phyloP scores from a whole-genome alignment of 1,284 basidiomycete genomes.

The Stygiomarasmius scandens region DNA sequence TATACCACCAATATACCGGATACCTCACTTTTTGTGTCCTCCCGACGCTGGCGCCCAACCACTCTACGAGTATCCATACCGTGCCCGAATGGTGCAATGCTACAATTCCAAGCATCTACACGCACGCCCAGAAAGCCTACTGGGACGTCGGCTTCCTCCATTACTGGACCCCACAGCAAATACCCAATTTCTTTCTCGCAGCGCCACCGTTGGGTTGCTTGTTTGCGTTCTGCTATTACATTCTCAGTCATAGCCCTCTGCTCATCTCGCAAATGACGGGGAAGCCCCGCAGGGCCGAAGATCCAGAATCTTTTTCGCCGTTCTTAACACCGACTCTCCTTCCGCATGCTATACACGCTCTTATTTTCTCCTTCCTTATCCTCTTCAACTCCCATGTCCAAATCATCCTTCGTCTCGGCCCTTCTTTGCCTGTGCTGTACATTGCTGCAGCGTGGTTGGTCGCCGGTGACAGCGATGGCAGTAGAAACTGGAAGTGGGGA shows the following conservation, averaged over 20 bases:
- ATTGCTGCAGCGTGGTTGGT: constrained; percentile 81
- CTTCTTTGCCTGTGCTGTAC: constrained; percentile 80
- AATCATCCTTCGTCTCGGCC: constrained; percentile 82
- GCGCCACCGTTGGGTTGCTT: constrained; percentile 68
- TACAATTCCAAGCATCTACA: constrained; percentile 72
- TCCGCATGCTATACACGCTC: constrained; percentile 76
- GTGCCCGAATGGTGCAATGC: constrained; percentile 63
- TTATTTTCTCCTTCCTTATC: constrained; percentile 62
- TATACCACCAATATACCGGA: constrained; percentile 69
- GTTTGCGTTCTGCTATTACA: constrained; percentile 40
- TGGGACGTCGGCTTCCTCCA: constrained; percentile 87
- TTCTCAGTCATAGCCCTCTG: constrained; percentile 6
- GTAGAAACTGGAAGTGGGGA: constrained; percentile 34
- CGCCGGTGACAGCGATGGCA: constrained; percentile 29
- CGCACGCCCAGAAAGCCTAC: constrained; percentile 83
- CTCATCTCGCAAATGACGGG: no score
- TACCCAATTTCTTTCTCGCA: constrained; percentile 88
- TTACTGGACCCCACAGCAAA: constrained; percentile 84
- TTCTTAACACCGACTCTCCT: constrained; percentile 40
- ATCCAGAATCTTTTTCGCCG: constrained; percentile 10
- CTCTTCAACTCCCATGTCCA: constrained; percentile 88
- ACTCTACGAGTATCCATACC: constrained; percentile 13
- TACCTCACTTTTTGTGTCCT: constrained; percentile 66
- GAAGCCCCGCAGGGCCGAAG: no score
- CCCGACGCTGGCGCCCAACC: constrained; percentile 9